phyloP scores from a whole-genome alignment of 2,329 filamentous ascomycete species.

The Fusarium nurragi region DNA sequence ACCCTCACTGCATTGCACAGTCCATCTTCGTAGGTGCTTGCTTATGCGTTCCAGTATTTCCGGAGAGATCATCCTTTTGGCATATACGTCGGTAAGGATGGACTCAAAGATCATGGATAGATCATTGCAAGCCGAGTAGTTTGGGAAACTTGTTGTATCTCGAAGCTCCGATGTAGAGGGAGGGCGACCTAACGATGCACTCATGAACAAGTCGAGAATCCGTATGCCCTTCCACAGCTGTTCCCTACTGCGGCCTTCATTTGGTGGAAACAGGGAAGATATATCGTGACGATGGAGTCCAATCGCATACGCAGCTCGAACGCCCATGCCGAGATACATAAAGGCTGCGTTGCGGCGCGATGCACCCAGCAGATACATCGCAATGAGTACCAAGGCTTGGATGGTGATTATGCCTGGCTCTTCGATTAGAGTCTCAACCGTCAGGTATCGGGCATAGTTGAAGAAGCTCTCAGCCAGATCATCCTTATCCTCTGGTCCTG shows the following conservation, averaged over 20 bases:
- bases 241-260: conserved; percentile 43
- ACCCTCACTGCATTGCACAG: conserved; percentile 32
- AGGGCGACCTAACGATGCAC: conserved; percentile 47
- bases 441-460: conserved; percentile 48
- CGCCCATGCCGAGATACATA: conserved; percentile 52
- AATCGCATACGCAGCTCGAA: conserved; percentile 50
- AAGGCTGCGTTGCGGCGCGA: conserved; percentile 51
- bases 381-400: conserved; percentile 49
- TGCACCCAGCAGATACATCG: conserved; percentile 50
- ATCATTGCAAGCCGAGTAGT: conserved; percentile 45
- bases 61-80: conserved; percentile 45
- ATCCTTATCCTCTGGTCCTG: conserved; percentile 48
- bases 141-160: conserved; percentile 35
- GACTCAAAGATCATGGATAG: conserved; percentile 51
- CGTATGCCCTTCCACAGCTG: conserved; percentile 49
- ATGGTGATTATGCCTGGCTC: conserved; percentile 50
- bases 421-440: conserved; percentile 48
- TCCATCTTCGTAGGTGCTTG: conserved; percentile 40
- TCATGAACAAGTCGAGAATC: conserved; percentile 48
- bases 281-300: conserved; percentile 47
- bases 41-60: conserved; percentile 43
- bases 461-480: conserved; percentile 48
- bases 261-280: conserved; percentile 40
- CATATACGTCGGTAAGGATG: conserved; percentile 50
- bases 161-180: conserved; percentile 47